Conservation (phyloP, 1,284 basidiomycete species). For the Hypsizygus ulmarius region DNA sequence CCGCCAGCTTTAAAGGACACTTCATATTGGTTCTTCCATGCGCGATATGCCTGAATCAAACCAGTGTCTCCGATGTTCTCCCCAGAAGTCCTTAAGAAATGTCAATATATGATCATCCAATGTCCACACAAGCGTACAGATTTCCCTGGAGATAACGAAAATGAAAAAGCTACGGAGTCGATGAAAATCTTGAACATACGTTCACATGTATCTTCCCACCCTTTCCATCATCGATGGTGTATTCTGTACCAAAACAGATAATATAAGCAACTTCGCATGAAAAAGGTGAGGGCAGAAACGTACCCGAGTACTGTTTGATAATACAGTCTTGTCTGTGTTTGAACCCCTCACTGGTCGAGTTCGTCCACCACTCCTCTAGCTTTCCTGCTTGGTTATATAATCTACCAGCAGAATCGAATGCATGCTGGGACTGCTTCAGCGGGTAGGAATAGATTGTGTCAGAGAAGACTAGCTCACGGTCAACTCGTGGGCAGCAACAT, state of each 20-base stretch:
- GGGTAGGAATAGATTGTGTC: background rate
- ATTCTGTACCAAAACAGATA: slow-evolving; percentile 43
- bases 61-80: slow-evolving; percentile 91
- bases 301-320: slow-evolving; percentile 82
- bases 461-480: slow-evolving; percentile 49
- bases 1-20: slow-evolving; percentile 51
- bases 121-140: slow-evolving; percentile 45
- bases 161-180: background rate
- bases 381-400: slow-evolving; percentile 79
- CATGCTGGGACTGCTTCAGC: slow-evolving; percentile 54
- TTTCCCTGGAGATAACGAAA: slow-evolving; percentile 54
- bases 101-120: background rate
- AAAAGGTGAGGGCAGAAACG: slow-evolving; percentile 17
- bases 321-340: slow-evolving; percentile 85
- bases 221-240: slow-evolving; percentile 81
- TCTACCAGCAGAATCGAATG: slow-evolving; percentile 90
- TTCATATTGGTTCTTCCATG: slow-evolving; percentile 76
- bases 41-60: slow-evolving; percentile 82
- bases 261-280: background rate
- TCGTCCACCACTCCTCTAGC: slow-evolving; percentile 87
- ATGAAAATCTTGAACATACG: slow-evolving; percentile 45
- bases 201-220: slow-evolving; percentile 85
- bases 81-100: slow-evolving; percentile 63
- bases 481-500: slow-evolving; percentile 87
- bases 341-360: slow-evolving; percentile 82